Evolutionary conservation across 2,329 filamentous ascomycete species (phyloP), one percentile per base, ranked within the genome.

Genomic region (Camillea tinctor): DNA sequence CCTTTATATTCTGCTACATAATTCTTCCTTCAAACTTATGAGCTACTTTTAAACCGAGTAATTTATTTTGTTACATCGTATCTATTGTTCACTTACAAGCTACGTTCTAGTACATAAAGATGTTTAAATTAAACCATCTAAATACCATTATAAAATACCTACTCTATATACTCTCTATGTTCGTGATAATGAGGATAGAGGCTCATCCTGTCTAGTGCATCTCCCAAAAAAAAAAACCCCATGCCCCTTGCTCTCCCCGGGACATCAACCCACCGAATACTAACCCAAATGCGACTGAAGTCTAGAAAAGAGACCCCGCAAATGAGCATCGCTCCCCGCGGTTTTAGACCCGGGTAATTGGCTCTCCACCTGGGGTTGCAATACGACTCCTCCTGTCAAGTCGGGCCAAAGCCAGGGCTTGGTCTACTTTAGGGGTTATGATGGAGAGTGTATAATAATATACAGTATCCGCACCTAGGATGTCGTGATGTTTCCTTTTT

Each of bases 301-400:
- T 22, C n/a, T 26, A 55, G 20, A 30, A 19, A 30, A 53, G 26
- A 36, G 49, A 69, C 68, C 66, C 69, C 69, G 67, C 69, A 69
- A 61, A 65, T 64, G 57, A 50, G 44, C 30, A 56, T 60, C 60
- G 59, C 56, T 63, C 55, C 52, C 63, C 62, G 64, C 60, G 56
- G 59, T 59, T 56, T 36, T 26, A 52, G 50, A 61, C 54, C 63
- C 62, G 59, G 65, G 53, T 63, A 68, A 66, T 64, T 63, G 53
- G 61, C 52, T 55, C 57, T 59, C 61, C 63, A 65, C 57, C 23
- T 54, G 9, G 22, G 51, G 55, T 57, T 52, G 24, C 54, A 57
- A 51, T 53, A 56, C 44, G 55, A 51, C 55, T 52, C 52, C 55
- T 52, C 52, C 52, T 19, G 40, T 55, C 49, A 30, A 56, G 2